A percentile compares a stretch with the other conserved stretches of the same genome.
Conservation (phyloP, 179 eudicot genomes). For the Amaranthus tricolor region DNA sequence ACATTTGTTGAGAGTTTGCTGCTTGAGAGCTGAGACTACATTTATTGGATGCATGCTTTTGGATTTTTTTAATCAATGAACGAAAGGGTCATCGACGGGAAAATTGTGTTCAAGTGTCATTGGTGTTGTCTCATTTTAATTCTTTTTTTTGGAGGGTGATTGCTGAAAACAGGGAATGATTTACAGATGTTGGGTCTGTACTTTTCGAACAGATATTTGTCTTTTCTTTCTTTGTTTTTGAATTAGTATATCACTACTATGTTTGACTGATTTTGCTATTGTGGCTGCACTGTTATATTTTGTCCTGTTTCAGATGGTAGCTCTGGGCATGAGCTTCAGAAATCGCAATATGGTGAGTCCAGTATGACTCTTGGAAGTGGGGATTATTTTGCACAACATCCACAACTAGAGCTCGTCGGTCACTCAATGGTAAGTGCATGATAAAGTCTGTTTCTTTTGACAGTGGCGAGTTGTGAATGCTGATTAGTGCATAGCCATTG, state of each 20-base stretch:
- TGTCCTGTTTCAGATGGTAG: constrained; percentile 43
- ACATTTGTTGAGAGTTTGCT: too few relatives aligned
- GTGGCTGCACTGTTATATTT: constrained; percentile 14
- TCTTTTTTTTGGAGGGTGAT: background rate
- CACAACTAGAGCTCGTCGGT: constrained; percentile 78
- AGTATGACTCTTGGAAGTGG: constrained; percentile 36
- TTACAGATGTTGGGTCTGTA: background rate
- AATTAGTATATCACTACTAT: background rate
- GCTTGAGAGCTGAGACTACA: too few relatives aligned
- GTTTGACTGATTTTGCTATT: background rate
- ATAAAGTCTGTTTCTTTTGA: background rate
- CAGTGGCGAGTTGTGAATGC: background rate
- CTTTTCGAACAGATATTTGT: background rate
- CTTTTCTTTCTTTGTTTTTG: background rate
- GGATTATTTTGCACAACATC: constrained; percentile 47
- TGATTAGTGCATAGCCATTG: background rate
- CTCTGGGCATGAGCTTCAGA: constrained; percentile 40
- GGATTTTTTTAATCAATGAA: too few relatives aligned
- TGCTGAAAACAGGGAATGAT: background rate
- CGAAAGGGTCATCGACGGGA: too few relatives aligned
- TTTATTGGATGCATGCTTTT: too few relatives aligned
- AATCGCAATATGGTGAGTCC: constrained; percentile 45
- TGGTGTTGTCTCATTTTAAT: too few relatives aligned
- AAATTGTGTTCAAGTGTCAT: too few relatives aligned
- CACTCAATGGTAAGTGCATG: constrained; percentile 73